phyloP scores from a whole-genome alignment of 1,139 yeast species.

The Waltiozyma sp. region DNA sequence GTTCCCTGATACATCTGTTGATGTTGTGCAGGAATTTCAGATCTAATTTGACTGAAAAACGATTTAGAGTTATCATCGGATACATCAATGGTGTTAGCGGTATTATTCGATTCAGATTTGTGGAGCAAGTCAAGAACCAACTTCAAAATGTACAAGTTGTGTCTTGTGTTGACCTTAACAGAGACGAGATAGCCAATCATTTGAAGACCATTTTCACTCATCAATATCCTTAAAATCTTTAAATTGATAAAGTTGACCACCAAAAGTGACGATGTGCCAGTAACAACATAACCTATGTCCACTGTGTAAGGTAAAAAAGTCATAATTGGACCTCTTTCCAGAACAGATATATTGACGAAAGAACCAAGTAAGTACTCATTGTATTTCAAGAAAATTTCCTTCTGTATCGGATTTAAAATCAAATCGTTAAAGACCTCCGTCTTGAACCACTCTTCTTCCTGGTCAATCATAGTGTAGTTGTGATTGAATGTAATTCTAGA shows the following conservation, averaged over 20 bases:
- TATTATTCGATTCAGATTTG: background rate
- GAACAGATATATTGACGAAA: constrained; percentile 9
- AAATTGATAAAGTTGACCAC: constrained; percentile 13
- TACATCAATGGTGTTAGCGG: too few relatives aligned
- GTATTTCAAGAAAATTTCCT: constrained; percentile 12
- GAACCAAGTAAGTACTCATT: constrained; percentile 14
- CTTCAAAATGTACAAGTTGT: constrained; percentile 13
- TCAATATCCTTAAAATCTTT: constrained; percentile 10
- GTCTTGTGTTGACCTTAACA: constrained; percentile 13
- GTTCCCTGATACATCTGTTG: background rate
- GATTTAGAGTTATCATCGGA: background rate
- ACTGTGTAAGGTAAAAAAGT: constrained; percentile 13
- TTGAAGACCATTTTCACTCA: constrained; percentile 12
- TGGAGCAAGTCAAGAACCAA: constrained; percentile 10
- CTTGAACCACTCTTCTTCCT: constrained; percentile 14
- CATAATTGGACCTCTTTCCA: constrained; percentile 13
- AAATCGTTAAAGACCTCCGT: constrained; percentile 14
- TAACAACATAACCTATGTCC: constrained; percentile 9
- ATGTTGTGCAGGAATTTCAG: background rate
- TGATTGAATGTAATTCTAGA: constrained; percentile 15
- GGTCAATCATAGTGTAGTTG: constrained; percentile 14
- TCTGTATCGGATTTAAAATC: constrained; percentile 12
- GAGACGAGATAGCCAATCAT: constrained; percentile 12
- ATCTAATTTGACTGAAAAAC: background rate
- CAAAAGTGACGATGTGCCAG: constrained; percentile 11